Evolutionary conservation across 2,329 filamentous ascomycete species (phyloP), one percentile per base, ranked within the genome.

Genomic region (Penicillium sclerotiorum): DNA sequence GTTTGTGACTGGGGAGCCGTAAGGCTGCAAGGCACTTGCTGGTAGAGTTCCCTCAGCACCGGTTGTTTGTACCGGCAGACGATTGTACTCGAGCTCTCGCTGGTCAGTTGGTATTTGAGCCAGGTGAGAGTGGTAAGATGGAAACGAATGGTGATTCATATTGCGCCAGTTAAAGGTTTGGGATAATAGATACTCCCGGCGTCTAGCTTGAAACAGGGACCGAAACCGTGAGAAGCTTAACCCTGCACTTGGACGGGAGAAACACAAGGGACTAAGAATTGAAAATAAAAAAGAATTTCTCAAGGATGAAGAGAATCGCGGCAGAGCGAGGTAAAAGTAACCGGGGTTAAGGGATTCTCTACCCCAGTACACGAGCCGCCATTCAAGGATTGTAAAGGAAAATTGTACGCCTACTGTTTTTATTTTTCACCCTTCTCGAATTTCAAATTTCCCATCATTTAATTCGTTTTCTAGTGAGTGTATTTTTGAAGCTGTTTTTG

Each of bases 121-220:
- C 33, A 59, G 27, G 41, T 52, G 49, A 23, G 55, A 59, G 36
- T 52, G 48, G 42, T 57, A 50, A 28, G 60, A 49, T 25, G 53
- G 38, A 27, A 55, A 51, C 28, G 57, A 58, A 43, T 40, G 54
- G 44, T 65, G 54, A 45, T 65, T 51, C 65, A 69, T 68, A 35
- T 51, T 44, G 38, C 36, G 42, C 21, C 35, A 21, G 13, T 17
- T 41, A 22, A 40, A 25, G 5, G 20, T 12, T n/a, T 23, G n/a
- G 17, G 32, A 25, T 39, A 27, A 22, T 17, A 36, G 35, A 20
- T 28, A 32, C 18, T 15, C 12, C 21, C 5, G 25, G 15, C 6
- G 13, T 35, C 30, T 22, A 27, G 25, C 27, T 42, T 33, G 13
- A 23, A 42, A 32, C 27, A 32, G 12, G 33, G 15, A 36, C 5